These are phyloP conservation scores for Entomortierella lignicola DNA, from an alignment of 192 early-diverging fungal genomes.

Conservation along the genomic window DNA sequence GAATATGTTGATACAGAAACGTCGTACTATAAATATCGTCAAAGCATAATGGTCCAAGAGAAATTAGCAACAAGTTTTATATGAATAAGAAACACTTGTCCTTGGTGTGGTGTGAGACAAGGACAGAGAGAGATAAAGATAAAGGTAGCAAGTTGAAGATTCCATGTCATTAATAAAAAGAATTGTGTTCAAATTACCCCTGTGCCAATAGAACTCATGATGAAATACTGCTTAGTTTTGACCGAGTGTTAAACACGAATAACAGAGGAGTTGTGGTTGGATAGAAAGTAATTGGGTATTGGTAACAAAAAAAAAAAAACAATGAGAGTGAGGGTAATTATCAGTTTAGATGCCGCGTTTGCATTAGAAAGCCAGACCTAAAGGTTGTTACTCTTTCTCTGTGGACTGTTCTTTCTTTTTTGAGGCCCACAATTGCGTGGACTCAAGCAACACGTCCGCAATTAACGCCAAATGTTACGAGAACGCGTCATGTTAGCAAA, in stretches of 20 bases:
- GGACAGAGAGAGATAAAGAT: too few species aligned
- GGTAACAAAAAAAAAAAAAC: background rate
- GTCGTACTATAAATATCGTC: conserved; percentile 93
- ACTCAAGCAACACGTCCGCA: conserved; percentile 3
- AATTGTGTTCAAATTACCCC: too few species aligned
- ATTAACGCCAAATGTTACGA: background rate
- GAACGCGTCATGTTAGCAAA: conserved; percentile 10
- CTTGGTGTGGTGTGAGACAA: background rate
- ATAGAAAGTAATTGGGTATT: background rate
- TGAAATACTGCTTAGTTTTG: conserved; percentile 13
- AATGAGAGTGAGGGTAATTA: background rate
- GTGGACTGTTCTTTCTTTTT: conserved; percentile 3
- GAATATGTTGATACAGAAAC: conserved; percentile 98
- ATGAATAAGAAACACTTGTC: too few species aligned
- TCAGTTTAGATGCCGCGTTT: background rate
- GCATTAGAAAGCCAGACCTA: background rate
- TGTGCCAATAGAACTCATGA: conserved; percentile 92
- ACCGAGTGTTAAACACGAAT: background rate
- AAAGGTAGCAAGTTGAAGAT: too few species aligned
- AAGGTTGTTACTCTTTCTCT: too few species aligned
- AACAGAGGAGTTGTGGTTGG: background rate
- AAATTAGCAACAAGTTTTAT: background rate
- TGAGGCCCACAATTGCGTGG: conserved; percentile 5
- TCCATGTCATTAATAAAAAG: too few species aligned
- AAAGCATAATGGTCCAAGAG: conserved; percentile 24